phyloP scores from a whole-genome alignment of 2,329 filamentous ascomycete species.

The Cladosporium oxysporum region DNA sequence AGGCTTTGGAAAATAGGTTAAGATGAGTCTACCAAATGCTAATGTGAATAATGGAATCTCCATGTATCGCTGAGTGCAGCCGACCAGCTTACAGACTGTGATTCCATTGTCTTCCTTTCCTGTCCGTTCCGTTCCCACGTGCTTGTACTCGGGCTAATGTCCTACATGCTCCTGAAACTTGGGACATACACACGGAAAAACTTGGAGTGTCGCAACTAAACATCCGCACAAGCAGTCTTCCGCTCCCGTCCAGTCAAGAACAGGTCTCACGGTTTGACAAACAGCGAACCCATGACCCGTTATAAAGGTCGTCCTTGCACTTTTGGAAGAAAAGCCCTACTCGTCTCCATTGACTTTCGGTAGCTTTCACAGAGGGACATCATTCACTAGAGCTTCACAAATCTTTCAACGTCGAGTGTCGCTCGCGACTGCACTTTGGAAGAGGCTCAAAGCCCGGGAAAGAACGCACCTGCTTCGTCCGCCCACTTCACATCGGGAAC shows the following conservation, averaged over 20 bases:
- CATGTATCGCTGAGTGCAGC: neutral
- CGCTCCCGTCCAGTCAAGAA: neutral
- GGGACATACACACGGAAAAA: neutral
- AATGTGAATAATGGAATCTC: slow-evolving; percentile 14
- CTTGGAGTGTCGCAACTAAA: slow-evolving; percentile 12
- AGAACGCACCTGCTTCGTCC: neutral
- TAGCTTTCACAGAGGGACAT: neutral
- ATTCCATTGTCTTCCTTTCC: slow-evolving; percentile 7
- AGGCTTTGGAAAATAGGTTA: slow-evolving; percentile 3
- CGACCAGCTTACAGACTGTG: neutral
- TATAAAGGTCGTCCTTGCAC: slow-evolving; percentile 1
- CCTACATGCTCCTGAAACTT: slow-evolving; percentile 2
- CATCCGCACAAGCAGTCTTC: slow-evolving; percentile 7
- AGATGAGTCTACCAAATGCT: slow-evolving; percentile 11
- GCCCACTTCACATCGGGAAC: neutral
- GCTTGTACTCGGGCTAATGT: slow-evolving; percentile 7
- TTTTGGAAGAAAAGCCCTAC: neutral
- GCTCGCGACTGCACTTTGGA: neutral
- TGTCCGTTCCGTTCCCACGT: slow-evolving; percentile 3
- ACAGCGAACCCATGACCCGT: slow-evolving; percentile 14
- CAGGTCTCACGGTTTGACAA: slow-evolving; percentile 4
- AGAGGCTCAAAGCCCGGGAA: slow-evolving; percentile 1
- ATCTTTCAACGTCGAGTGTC: neutral
- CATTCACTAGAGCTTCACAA: neutral
- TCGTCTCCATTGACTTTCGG: neutral